Percentiles rank a stretch among this genome's conserved stretches.
These are phyloP conservation scores for Globisporangium nagaii DNA, from an alignment of 352 stramenopile genomes.

Conservation along the genomic window DNA sequence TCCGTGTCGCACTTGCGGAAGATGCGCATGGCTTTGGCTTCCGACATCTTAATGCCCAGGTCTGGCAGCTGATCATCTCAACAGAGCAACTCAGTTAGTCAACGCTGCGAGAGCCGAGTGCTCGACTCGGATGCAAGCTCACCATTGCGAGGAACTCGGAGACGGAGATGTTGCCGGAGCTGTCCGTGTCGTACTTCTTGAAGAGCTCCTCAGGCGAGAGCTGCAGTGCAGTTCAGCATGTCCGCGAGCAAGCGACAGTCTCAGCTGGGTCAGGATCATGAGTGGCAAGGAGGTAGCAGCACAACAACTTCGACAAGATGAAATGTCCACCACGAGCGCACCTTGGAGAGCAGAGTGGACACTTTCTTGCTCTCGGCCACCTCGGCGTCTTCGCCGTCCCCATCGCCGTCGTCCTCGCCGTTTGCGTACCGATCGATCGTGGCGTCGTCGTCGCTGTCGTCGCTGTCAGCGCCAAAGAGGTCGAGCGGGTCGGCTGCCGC, in stretches of 20 bases:
- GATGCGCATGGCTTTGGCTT: slow-evolving; percentile 88
- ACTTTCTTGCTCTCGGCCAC: slow-evolving; percentile 62
- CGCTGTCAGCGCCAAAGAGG: slow-evolving; percentile 66
- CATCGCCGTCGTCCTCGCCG: slow-evolving; percentile 16
- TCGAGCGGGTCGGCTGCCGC: no score
- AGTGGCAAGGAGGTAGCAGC: no score
- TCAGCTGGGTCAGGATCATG: no score
- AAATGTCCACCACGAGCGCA: slow-evolving; percentile 7
- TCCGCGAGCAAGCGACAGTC: no score
- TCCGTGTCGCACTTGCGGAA: slow-evolving; percentile 91
- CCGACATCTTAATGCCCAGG: slow-evolving; percentile 82
- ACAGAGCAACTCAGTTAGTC: no score
- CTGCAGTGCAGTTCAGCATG: slow-evolving; percentile 11
- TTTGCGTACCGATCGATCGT: slow-evolving; percentile 68
- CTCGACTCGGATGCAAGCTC: no score
- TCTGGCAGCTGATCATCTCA: slow-evolving; percentile 87
- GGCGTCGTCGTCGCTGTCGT: slow-evolving; percentile 78
- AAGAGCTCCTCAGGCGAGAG: slow-evolving; percentile 88
- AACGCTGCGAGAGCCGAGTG: no score
- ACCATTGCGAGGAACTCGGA: slow-evolving; percentile 88
- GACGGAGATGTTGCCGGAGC: slow-evolving; percentile 87
- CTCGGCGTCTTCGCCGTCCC: slow-evolving; percentile 18
- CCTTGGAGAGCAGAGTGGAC: slow-evolving; percentile 57
- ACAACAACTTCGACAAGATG: no score
- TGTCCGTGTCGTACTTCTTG: slow-evolving; percentile 87